A percentile compares a stretch with the other conserved stretches of the same genome.
phyloP scores from a whole-genome alignment of 768 basidiomycete species.

The Amanita rimosa region DNA sequence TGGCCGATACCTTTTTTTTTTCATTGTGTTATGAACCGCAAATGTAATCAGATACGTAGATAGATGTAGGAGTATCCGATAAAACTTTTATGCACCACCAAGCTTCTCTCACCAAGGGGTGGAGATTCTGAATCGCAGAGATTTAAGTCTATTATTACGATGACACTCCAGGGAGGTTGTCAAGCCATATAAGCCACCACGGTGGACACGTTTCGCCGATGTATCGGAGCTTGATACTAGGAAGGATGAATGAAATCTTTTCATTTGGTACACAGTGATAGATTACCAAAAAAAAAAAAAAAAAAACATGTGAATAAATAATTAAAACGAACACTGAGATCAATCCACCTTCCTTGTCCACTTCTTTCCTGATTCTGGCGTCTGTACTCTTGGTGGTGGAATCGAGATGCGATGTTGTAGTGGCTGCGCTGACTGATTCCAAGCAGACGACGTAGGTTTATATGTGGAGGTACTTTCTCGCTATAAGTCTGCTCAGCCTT shows the following conservation, averaged over 20 bases:
- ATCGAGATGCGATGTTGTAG: constrained; percentile 29
- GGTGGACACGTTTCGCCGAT: background rate
- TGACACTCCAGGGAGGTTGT: too few species aligned
- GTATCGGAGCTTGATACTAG: background rate
- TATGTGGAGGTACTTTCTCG: constrained; percentile 8
- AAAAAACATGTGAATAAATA: background rate
- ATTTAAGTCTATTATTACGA: too few species aligned
- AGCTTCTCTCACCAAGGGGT: too few species aligned
- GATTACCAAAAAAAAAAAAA: too few species aligned
- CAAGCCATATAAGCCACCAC: background rate
- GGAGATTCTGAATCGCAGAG: too few species aligned
- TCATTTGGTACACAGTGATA: background rate
- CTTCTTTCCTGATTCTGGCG: constrained; percentile 40
- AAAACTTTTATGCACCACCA: too few species aligned
- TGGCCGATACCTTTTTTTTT: too few species aligned
- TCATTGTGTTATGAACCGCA: too few species aligned
- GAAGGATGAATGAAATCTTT: background rate
- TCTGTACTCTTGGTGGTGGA: constrained; percentile 28
- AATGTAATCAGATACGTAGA: too few species aligned
- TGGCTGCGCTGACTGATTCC: constrained; percentile 15
- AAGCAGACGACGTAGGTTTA: constrained; percentile 8
- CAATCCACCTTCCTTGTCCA: constrained; percentile 72
- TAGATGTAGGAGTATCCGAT: too few species aligned
- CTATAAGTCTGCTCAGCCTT: constrained; percentile 9
- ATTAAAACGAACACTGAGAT: constrained; percentile 13